Conservation (phyloP, 352 stramenopile genomes). For the Phytophthora meadii region DNA sequence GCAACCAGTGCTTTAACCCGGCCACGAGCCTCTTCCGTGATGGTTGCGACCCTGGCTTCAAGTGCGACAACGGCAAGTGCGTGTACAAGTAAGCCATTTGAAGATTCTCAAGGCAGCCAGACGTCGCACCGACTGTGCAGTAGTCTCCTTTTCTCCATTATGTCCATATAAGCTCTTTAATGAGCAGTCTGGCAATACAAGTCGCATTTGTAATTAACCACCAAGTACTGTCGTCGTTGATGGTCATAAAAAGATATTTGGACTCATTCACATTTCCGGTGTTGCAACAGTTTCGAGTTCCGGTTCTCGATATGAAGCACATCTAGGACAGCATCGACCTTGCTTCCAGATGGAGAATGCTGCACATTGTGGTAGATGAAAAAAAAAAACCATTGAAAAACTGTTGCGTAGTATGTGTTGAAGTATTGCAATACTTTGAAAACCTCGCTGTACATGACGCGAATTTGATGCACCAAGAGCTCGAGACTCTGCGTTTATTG, state of each 20-base stretch:
- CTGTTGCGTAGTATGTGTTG: too few relatives aligned
- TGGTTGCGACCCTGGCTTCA: conserved; percentile 36
- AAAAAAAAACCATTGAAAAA: too few relatives aligned
- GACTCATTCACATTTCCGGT: neutral
- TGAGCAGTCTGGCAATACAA: conserved; percentile 21
- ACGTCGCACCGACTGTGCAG: conserved; percentile 1
- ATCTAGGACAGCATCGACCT: too few relatives aligned
- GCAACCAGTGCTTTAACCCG: conserved; percentile 41
- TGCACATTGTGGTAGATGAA: too few relatives aligned
- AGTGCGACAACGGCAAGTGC: conserved; percentile 41
- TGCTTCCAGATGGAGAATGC: too few relatives aligned
- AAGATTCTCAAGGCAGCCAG: conserved; percentile 7
- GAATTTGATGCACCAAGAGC: too few relatives aligned
- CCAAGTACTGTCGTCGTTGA: neutral
- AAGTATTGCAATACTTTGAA: too few relatives aligned
- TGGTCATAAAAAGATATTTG: neutral
- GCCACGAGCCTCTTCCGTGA: conserved; percentile 31
- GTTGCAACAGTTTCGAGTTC: too few relatives aligned
- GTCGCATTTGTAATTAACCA: neutral
- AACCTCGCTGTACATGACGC: too few relatives aligned
- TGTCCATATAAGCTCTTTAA: conserved; percentile 16
- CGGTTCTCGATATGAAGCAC: too few relatives aligned
- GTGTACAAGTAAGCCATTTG: conserved; percentile 27
- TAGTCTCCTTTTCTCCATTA: conserved; percentile 7
- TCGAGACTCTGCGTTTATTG: too few relatives aligned